phyloP scores from a whole-genome alignment of 345 rosid species.

The Acer negundo region DNA sequence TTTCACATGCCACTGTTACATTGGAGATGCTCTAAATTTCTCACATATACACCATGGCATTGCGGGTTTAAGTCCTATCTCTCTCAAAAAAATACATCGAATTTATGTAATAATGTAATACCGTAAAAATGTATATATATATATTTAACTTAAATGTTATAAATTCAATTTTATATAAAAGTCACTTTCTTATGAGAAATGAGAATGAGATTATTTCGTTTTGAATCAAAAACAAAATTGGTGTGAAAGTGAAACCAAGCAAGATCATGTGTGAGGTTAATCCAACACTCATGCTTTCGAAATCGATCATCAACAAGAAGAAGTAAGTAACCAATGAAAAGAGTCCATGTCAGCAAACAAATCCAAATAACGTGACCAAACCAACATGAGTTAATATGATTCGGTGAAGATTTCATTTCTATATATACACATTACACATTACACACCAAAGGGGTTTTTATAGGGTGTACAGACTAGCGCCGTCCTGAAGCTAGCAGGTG shows the following conservation, averaged over 20 bases:
- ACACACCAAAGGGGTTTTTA: neutral
- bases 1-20: no score
- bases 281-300: neutral
- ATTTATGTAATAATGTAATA: no score
- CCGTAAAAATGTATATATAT: no score
- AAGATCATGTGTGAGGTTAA: neutral
- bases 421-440: neutral
- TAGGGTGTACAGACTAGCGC: neutral
- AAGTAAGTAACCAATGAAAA: neutral
- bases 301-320: neutral
- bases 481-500: neutral
- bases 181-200: no score
- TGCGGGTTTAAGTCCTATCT: no score
- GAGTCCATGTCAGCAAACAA: neutral
- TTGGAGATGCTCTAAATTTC: no score
- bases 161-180: no score
- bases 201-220: no score
- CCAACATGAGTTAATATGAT: constrained; percentile 26
- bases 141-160: no score
- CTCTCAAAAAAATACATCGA: no score
- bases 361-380: constrained; percentile 31
- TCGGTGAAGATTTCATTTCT: constrained; percentile 11
- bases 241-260: neutral
- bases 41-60: no score
- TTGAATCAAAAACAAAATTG: no score